Percentiles rank a stretch among this genome's conserved stretches.
Evolutionary conservation across 1,284 basidiomycete species (phyloP).

Genomic region (Sanghuangporus baumii): DNA sequence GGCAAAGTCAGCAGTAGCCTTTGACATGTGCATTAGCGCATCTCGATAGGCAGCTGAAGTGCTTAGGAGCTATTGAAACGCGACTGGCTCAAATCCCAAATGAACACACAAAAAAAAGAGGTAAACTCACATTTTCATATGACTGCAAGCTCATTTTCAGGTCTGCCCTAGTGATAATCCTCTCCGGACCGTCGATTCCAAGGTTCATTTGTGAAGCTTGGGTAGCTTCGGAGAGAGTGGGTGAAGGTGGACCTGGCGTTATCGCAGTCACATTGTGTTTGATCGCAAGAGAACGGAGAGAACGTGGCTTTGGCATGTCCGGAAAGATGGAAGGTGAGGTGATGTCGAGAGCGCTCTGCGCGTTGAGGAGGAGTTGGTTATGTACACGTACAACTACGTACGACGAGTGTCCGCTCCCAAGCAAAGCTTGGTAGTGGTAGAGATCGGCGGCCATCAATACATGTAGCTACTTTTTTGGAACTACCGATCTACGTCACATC

Average conservation of each 20-base stretch:
- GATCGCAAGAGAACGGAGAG: constrained; percentile 52
- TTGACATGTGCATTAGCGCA: constrained; percentile 79
- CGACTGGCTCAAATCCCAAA: not conserved
- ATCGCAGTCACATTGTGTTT: constrained; percentile 33
- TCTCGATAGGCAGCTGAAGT: constrained; percentile 81
- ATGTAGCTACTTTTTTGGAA: too few relatives aligned
- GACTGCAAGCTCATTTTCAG: constrained; percentile 72
- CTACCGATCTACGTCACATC: too few relatives aligned
- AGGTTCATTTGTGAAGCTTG: constrained; percentile 63
- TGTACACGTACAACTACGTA: not conserved
- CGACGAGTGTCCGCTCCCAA: not conserved
- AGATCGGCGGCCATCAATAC: too few relatives aligned
- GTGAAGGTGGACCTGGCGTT: constrained; percentile 57
- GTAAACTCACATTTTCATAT: constrained; percentile 66
- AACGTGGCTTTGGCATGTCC: constrained; percentile 56
- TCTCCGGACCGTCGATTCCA: constrained; percentile 62
- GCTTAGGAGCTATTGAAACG: constrained; percentile 56
- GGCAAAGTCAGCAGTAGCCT: constrained; percentile 82
- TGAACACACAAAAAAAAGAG: too few relatives aligned
- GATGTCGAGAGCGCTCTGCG: not conserved
- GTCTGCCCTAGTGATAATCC: constrained; percentile 79
- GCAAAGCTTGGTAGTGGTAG: too few relatives aligned
- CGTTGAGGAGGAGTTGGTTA: not conserved
- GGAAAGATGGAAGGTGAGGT: not conserved
- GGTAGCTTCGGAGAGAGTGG: constrained; percentile 76